Percentiles rank a stretch among this genome's conserved stretches.
Conservation (phyloP, 202 grass and related monocot species). For the Musa balbisiana region DNA sequence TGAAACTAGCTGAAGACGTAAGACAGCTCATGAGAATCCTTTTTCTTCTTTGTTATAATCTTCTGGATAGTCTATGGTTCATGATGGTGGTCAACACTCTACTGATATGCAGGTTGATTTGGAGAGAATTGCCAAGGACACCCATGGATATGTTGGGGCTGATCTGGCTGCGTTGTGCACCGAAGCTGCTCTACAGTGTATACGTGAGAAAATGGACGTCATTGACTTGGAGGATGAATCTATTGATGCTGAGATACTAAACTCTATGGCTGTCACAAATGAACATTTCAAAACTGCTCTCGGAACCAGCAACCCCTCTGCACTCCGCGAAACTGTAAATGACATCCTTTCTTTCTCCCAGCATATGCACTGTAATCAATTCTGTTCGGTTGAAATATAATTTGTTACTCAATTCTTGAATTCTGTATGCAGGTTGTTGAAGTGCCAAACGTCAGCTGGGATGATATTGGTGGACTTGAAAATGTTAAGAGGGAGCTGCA, state of each 20-base stretch:
- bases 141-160: slow-evolving; percentile 87
- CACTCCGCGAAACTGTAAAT: slow-evolving; percentile 89
- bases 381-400: not conserved
- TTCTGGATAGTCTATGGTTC: not conserved
- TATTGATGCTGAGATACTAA: slow-evolving; percentile 93
- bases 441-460: slow-evolving; percentile 89
- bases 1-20: slow-evolving; percentile 90
- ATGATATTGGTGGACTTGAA: slow-evolving; percentile 86
- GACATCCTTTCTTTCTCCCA: not conserved
- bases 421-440: slow-evolving; percentile 61
- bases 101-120: slow-evolving; percentile 75
- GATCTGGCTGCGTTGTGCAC: slow-evolving; percentile 93
- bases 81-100: not conserved
- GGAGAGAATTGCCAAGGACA: slow-evolving; percentile 61
- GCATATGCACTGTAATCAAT: not conserved
- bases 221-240: slow-evolving; percentile 92
- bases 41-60: not conserved
- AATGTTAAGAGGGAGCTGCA: slow-evolving; percentile 88
- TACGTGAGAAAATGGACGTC: slow-evolving; percentile 95
- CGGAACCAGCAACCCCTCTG: slow-evolving; percentile 84
- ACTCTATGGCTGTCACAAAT: slow-evolving; percentile 83
- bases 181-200: slow-evolving; percentile 88
- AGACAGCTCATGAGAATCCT: not conserved
- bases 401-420: not conserved
- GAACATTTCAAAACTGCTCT: slow-evolving; percentile 94